A percentile compares a stretch with the other conserved stretches of the same genome.
Conservation (phyloP, 2,329 filamentous ascomycete genomes). For the Fusarium sp. region DNA sequence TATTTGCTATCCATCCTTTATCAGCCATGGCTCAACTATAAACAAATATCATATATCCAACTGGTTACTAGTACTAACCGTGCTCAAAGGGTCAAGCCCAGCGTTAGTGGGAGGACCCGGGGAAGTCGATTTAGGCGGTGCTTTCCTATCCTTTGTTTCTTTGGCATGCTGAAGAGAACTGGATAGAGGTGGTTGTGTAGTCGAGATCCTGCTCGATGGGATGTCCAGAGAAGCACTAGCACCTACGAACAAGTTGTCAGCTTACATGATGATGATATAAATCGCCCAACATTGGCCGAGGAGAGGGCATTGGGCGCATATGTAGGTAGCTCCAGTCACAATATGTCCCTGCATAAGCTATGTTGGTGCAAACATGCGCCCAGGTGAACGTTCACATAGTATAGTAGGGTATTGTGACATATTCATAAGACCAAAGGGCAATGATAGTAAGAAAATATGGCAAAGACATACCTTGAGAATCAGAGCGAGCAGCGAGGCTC, state of each 20-base stretch:
- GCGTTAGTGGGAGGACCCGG: conserved; percentile 46
- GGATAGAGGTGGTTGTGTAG: conserved; percentile 64
- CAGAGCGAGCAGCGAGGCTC: conserved; percentile 49
- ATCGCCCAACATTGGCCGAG: conserved; percentile 15
- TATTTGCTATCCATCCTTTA: conserved; percentile 54
- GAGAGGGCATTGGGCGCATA: conserved; percentile 7
- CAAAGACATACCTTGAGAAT: conserved; percentile 51
- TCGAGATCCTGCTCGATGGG: conserved; percentile 48
- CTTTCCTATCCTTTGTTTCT: conserved; percentile 54
- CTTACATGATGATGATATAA: conserved; percentile 41
- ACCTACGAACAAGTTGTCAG: conserved; percentile 46
- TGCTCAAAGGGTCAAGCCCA: conserved; percentile 58
- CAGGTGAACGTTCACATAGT: conserved; percentile 11
- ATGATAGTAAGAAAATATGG: conserved; percentile 5
- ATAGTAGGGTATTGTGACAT: conserved; percentile 25
- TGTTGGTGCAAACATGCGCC: conserved; percentile 23
- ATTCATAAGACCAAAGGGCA: conserved; percentile 4
- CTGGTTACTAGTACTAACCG: conserved; percentile 46
- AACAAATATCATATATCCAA: background rate
- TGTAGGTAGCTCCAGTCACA: conserved; percentile 15
- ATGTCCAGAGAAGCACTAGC: conserved; percentile 44
- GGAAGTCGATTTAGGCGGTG: conserved; percentile 46
- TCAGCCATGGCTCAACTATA: conserved; percentile 16
- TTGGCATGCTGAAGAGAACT: conserved; percentile 69
- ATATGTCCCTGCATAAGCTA: conserved; percentile 33